Base-by-base conservation (phyloP, 208 protist genomes). In the Acanthamoeba polyphaga region DNA sequence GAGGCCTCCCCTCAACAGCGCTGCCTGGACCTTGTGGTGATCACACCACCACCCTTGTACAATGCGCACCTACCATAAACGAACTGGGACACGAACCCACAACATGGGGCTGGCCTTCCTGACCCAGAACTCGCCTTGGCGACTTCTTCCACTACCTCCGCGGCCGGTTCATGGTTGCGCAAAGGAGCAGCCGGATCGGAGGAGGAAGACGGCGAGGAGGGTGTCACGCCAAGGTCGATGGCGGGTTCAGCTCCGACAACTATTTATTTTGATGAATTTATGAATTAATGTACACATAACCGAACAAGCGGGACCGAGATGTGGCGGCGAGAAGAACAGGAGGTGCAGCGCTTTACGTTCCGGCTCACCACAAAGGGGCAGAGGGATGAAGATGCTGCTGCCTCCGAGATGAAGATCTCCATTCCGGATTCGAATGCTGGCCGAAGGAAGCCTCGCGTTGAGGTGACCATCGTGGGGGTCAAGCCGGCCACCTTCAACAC, bases 401-500 rank as follows among this genome's bases (percentile, higher is more conserved):
- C 24, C 27, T 6, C 19, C 55, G 19, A 27, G 55, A 62, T 62
- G 55, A 62, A 66, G 60, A n/a, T 66, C 38, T 43, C 38, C 38
- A 43, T 43, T 43, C 38, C 38, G 38, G 38, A 43, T 66, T n/a
- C 4, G 24, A 12, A n/a, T 9, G 60, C 60, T 66, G 17, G 60
- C 60, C 3, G 24, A 24, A 12, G 60, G 17, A 24, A 27, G 60
- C 60, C 17, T 66, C 60, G 60, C 2, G 60, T 66, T 19, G 27
- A 66, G 19, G 22, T 64, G 27, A 66, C 80, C 13, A 85, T 88
- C 22, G 80, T 88, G 4, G 80, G 80, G 34, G 80, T 88, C 3
- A 58, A 32, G 19, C 80, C 43, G 13, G 80, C 80, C 32, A 88
- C 80, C n/a, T 88, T 88, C 27, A 88, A 88, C 80, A 88, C 80